Base-by-base conservation (phyloP, 2,329 filamentous ascomycete species). In the Alternaria postmessia region DNA sequence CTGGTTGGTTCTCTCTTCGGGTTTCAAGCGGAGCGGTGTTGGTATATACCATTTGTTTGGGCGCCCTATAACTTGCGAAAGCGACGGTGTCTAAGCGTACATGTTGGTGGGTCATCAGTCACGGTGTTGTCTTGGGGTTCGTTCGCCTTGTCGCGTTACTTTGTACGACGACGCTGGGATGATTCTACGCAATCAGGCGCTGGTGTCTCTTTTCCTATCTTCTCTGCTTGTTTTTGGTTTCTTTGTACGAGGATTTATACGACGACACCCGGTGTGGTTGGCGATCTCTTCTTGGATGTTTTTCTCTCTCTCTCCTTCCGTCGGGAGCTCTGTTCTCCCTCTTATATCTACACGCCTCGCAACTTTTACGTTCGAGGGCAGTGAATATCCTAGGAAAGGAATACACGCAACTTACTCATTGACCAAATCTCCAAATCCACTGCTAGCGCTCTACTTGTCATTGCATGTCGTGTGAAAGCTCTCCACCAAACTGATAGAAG, bases 11-110 rank as follows among this genome's bases (percentile, higher is more conserved):
- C 46, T 49, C 46, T 49, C 44, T 48, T 38, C 20, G 46, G 67
- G 68, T 69, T 72, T 70, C 63, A 69, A 63, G 70, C 69, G 74
- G 75, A 62, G 69, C 69, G 73, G 75, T 72, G 75, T 72, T 73
- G 75, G 75, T 78, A 75, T 78, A 79, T 79, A 79, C 77, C 77
- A 79, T 70, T 49, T 71, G 65, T 62, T 62, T 66, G 74, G 76
- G 76, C 74, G 74, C 72, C 72, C 72, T 49, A 71, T 68, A 65
- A 65, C 38, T 71, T 75, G 74, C 72, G 75, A 76, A 48, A 78
- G 75, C 75, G 74, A 42, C 64, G 75, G 75, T 78, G 76, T 77
- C 73, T 66, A 66, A 68, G 67, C 64, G 67, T 49, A 48, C 44
- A 48, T 68, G 69, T 57, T 69, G 65, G 18, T 12, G 38, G 60